Conservation (phyloP, 169 alveolate genomes). For the Besnoitia besnoiti region DNA sequence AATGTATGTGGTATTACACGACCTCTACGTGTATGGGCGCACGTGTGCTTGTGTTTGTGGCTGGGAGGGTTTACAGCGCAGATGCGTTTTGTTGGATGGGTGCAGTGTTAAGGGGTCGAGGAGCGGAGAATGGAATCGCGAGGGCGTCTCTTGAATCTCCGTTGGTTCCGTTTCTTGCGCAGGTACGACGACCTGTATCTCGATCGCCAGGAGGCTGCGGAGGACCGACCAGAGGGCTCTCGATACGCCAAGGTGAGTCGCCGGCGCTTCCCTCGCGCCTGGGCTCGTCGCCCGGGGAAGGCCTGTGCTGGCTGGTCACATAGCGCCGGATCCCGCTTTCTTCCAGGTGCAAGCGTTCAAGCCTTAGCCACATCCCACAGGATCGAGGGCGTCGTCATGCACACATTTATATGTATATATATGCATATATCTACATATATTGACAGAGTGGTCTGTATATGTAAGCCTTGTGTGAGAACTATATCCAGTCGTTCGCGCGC, state of each 20-base stretch:
- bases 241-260: conserved; percentile 44
- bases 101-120: neutral
- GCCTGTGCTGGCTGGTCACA: neutral
- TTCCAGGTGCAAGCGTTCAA: neutral
- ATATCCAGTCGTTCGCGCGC: too few relatives aligned
- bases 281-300: neutral
- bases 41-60: neutral
- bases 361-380: too few relatives aligned
- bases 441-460: neutral
- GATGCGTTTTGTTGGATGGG: too few relatives aligned
- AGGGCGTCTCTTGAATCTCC: neutral
- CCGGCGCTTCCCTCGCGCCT: neutral
- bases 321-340: neutral
- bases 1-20: too few relatives aligned
- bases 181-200: conserved; percentile 26
- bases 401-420: neutral
- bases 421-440: neutral
- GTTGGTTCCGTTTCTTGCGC: neutral
- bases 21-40: neutral
- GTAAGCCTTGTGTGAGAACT: too few relatives aligned
- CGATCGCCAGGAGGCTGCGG: conserved; percentile 61
- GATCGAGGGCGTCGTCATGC: too few relatives aligned
- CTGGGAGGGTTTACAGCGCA: too few relatives aligned
- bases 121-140: neutral
- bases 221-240: conserved; percentile 32